Base-by-base conservation (phyloP, 169 alveolate species). In the Sarcocystis neurona region DNA sequence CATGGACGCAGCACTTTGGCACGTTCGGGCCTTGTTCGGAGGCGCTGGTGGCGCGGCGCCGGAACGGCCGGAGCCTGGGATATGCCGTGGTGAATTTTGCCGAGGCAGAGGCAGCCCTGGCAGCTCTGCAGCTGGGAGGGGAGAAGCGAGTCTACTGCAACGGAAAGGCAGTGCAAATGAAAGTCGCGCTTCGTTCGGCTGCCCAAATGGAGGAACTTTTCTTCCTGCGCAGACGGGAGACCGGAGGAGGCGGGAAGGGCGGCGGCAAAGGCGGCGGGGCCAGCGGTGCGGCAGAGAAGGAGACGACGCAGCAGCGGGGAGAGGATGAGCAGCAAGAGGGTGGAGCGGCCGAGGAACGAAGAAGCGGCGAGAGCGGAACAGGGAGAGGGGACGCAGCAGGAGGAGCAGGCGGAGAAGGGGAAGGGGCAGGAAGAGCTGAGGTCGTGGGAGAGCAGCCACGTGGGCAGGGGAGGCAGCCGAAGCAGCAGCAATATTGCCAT, bases 11-110 rank as follows among this genome's bases (percentile, higher is more conserved):
- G 78, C 78, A 82, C 34, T 88, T 88, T 39, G 89, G 74, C 85
- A 39, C 66, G 20, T 88, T 70, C 43, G 92, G 92, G 37, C 79
- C 82, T 0, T 79, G 78, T 50, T 2, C 85, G 50, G 82, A 77
- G 50, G 95, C 96, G 30, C 94, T 93, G 32, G 91, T 95, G 44
- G 95, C 94, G 60, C 89, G 96, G 10, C 96, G 94, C 58, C 92
- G 93, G 53, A 95, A 92, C 78, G 96, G 96, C 10, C 68, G 94
- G 77, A 94, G 96, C 23, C 90, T 93, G 90, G 97, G 97, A 0
- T 95, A 93, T 91, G 97, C 96, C 20, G 94, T 95, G 77, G 96
- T 95, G 53, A 94, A 96, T 10, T 95, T 89, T 86, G 93, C 92
- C 58, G 93, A 90, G 92, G 91, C 94, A 15, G 96, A 94, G 80